Evolutionary conservation across 1,284 basidiomycete species (phyloP), one percentile per base, ranked within the genome.

Genomic region (Peniophora sp.): DNA sequence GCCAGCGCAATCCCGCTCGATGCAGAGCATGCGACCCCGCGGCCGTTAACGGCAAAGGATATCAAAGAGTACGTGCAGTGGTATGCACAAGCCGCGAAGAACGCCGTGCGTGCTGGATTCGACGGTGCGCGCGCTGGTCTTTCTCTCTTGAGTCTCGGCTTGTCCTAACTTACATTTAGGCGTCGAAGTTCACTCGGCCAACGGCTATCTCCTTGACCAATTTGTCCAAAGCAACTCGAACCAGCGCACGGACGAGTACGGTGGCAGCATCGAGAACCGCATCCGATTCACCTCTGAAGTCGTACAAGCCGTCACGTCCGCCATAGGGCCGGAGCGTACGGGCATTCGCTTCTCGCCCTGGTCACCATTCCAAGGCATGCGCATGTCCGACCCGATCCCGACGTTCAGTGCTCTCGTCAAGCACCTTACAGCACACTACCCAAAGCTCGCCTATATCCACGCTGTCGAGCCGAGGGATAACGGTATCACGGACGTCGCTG

Each of bases 331-430:
- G 19, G 58, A 67, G 22, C 68, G 66, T 24, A 69, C 72, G 3
- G 79, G 67, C 0, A 64, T 86, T 48, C 71, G 82, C 9, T 53
- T 84, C 20, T 75, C 74, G 34, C 82, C 82, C 0, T 84, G 74
- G 72, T 66, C 65, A 46, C 55, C 51, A 3, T 69, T 55, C 52
- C 59, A 72, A 70, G 69, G 62, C 1, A 73, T 71, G 66, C 53
- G 65, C 59, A 69, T 71, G 66, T 48, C 56, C 1, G 69, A 74
- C 48, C 75, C 72, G 0, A 48, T 69, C 24, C 65, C 67, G 3
- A 65, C 64, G 0, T 70, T 67, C 55, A 55, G 57, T 2, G 59
- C 67, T 49, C 45, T 71, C 19, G 61, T 68, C 19, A 48, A 53
- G 16, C 41, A 61, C 35, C 52, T 71, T 6, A 57, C 53, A 3